Evolutionary conservation across 441 rosid genomes (phyloP), one percentile per base, ranked within the genome.

Genomic region (Flueggea neowawraea): DNA sequence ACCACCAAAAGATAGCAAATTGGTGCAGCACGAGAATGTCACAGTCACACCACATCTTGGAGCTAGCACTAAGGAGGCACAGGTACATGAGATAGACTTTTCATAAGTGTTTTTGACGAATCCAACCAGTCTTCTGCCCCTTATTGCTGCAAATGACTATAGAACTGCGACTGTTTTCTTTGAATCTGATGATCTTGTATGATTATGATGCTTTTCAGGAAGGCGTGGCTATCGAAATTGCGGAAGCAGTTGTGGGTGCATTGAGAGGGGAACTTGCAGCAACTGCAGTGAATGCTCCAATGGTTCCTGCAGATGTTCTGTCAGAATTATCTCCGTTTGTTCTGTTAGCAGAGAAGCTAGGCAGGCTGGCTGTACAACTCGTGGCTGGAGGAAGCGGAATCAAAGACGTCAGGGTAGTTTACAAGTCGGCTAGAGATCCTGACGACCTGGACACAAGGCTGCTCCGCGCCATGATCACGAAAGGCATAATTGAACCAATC

Each of bases 241-340:
- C 97, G 31, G 98, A 90, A 72, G 98, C 98, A 49, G 98, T 92
- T 55, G 90, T 86, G 59, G 98, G 94, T 64, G 97, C 98, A 65
- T 74, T 92, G 72, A 75, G 82, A 56, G 97, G 98, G 31, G 98
- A 90, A 74, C 98, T 92, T 62, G 83, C 98, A 55, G 90, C 96
- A 9, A 92, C 98, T 54, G 98, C 98, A 4, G 98, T 90, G 69
- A 92, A 92, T 77, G 98, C 98, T 36, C 98, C 98, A 6, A 90
- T 90, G 98, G 96, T 92, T 62, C 82, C 98, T 64, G 83, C 96
- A 16, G 82, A 76, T 73, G 90, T 90, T 69, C 74, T 90, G 52
- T 69, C 88, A 0, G 92, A 88, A 76, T 62, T 92, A 75, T 85
- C 89, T 64, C 96, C 98, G 44, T 90, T 61, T 67, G 90, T 90